Conservation (phyloP, 257 asterid species). For the Plantago ovata region DNA sequence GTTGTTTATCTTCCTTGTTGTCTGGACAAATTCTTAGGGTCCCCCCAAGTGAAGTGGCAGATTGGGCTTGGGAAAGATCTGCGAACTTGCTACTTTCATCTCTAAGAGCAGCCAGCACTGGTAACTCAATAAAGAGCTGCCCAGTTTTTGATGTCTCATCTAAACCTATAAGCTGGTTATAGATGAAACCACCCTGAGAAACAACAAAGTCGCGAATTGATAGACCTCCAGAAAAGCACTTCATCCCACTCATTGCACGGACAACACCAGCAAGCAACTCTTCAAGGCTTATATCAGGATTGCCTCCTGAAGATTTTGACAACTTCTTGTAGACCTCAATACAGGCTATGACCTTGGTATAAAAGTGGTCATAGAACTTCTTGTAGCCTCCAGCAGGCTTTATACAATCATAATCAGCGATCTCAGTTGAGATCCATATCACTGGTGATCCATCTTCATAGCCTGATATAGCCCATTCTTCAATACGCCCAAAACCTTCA, state of each 20-base stretch:
- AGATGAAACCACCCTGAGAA: conserved; percentile 82
- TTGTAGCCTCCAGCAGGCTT: conserved; percentile 78
- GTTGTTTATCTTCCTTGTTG: conserved; percentile 29
- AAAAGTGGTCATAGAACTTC: conserved; percentile 68
- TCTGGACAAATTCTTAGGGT: conserved; percentile 53
- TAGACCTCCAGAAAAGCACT: conserved; percentile 63
- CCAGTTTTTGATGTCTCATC: conserved; percentile 73
- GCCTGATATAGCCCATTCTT: conserved; percentile 94
- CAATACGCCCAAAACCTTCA: conserved; percentile 91
- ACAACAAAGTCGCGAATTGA: conserved; percentile 72
- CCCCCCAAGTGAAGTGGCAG: conserved; percentile 44
- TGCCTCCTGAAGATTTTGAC: conserved; percentile 62
- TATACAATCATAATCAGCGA: conserved; percentile 83
- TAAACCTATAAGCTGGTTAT: conserved; percentile 77
- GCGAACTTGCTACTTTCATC: conserved; percentile 48
- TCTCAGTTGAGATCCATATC: conserved; percentile 77
- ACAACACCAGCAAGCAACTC: conserved; percentile 89
- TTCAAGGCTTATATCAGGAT: conserved; percentile 59
- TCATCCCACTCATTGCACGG: conserved; percentile 75
- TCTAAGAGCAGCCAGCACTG: conserved; percentile 60
- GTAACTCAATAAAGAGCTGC: conserved; percentile 49
- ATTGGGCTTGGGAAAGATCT: conserved; percentile 31
- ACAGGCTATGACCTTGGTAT: conserved; percentile 75
- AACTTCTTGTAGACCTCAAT: conserved; percentile 75
- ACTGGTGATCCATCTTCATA: conserved; percentile 89